Base-by-base conservation (phyloP, 306 rosid species). In the Prunus kanzakura region DNA sequence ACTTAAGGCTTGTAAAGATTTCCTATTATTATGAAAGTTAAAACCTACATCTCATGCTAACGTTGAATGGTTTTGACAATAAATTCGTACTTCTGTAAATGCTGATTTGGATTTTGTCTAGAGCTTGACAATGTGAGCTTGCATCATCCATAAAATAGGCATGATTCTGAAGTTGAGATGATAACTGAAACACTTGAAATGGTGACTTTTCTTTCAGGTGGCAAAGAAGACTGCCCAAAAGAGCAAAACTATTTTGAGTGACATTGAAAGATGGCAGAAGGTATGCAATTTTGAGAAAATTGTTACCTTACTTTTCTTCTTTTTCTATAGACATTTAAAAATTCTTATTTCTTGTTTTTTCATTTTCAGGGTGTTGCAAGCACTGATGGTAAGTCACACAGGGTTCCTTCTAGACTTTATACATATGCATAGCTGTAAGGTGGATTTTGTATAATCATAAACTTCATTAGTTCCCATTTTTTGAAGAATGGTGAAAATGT, bases 211-310 rank as follows among this genome's bases (percentile, higher is more conserved):
- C 30, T 83, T 54, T 84, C 87, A 96, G 99, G 98, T 88, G 75
- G 99, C 98, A 69, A 96, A 92, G 87, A 88, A 83, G 87, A 96
- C 99, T 27, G 98, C 99, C 27, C 97, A 90, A 75, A 96, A 77
- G 79, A 91, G 97, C 56, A 92, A 87, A 86, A 89, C 88, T 50
- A 88, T 91, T 78, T 81, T 96, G 90, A 92, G 97, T 67, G 99
- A 95, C 73, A 88, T 96, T 75, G 99, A 95, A 85, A 81, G 99
- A 81, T 89, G 99, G 99, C 99, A 96, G 88, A 96, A 96, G 97
- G 99, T 96, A 84, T 29, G 11, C n/a, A 69, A 58, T 54, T 22
- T 35, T 46, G n/a, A 76, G 64, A 56, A 61, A 32, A n/a, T 60
- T 71, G 66, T 64, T 77, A 61, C 25, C 8, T 32, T 25, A 49